Conservation (phyloP, 768 basidiomycete species). For the Termitomyces sp. region DNA sequence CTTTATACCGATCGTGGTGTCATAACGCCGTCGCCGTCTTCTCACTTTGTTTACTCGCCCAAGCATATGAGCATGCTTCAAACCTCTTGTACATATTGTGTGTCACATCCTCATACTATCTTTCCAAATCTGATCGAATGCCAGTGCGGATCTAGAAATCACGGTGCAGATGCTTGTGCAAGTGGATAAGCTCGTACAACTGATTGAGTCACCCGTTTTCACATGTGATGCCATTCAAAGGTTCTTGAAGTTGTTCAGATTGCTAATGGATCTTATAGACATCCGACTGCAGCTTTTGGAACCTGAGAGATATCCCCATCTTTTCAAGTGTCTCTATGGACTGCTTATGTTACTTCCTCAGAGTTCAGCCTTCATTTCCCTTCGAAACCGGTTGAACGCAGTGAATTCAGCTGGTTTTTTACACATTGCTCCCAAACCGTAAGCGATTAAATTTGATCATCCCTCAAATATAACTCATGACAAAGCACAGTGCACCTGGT, state of each 20-base stretch:
- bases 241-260: background rate
- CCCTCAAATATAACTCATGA: background rate
- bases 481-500: conserved; percentile 24
- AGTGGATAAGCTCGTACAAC: conserved; percentile 95
- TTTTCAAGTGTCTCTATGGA: conserved; percentile 98
- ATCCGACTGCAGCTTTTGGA: conserved; percentile 92
- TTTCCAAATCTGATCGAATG: background rate
- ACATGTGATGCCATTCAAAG: conserved; percentile 61
- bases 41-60: conserved; percentile 92
- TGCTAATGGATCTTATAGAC: conserved; percentile 38
- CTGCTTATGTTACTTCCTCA: conserved; percentile 96
- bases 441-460: conserved; percentile 21
- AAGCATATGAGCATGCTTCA: conserved; percentile 98
- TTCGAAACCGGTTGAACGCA: conserved; percentile 90
- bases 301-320: conserved; percentile 92
- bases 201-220: conserved; percentile 98
- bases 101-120: conserved; percentile 6
- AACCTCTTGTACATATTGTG: conserved; percentile 95
- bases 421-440: conserved; percentile 87
- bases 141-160: conserved; percentile 92
- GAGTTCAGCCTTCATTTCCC: conserved; percentile 92
- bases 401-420: conserved; percentile 94
- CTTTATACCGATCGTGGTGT: conserved; percentile 96
- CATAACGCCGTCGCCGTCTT: conserved; percentile 98
- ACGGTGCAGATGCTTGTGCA: conserved; percentile 94